Conservation (phyloP, 768 basidiomycete species). For the Boletus sp. region DNA sequence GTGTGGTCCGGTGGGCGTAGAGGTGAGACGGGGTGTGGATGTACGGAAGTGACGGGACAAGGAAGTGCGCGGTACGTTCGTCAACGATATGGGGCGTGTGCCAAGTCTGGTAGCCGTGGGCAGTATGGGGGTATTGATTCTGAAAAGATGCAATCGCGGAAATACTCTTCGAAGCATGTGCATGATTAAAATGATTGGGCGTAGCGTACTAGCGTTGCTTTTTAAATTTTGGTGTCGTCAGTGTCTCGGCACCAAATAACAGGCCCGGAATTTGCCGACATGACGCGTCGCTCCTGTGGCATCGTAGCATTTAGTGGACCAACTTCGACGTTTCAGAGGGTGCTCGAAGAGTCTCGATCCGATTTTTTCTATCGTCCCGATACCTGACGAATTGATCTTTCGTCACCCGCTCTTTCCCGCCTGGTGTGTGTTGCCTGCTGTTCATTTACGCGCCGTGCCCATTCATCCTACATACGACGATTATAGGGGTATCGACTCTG, state of each 20-base stretch:
- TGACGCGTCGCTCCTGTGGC: too few species aligned
- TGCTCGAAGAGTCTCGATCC: too few species aligned
- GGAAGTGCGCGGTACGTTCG: slow-evolving; percentile 13
- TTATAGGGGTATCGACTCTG: neutral
- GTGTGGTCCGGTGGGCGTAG: slow-evolving; percentile 23
- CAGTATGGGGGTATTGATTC: slow-evolving; percentile 46
- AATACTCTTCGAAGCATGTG: slow-evolving; percentile 40
- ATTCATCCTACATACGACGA: neutral
- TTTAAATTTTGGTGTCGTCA: too few species aligned
- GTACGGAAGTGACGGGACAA: slow-evolving; percentile 46
- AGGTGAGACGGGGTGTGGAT: slow-evolving; percentile 47
- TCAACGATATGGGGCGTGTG: slow-evolving; percentile 14
- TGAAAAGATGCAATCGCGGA: slow-evolving; percentile 46
- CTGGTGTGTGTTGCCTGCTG: neutral
- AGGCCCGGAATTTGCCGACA: too few species aligned
- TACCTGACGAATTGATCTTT: neutral
- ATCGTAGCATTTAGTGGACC: too few species aligned
- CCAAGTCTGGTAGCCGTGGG: slow-evolving; percentile 45
- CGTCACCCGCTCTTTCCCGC: neutral
- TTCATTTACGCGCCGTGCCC: neutral
- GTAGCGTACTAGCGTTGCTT: too few species aligned
- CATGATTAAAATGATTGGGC: too few species aligned
- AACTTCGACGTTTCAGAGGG: too few species aligned
- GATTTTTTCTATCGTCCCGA: neutral
- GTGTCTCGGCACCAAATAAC: too few species aligned